Conservation (phyloP, 805 yeast genomes). For the Candida pini region DNA sequence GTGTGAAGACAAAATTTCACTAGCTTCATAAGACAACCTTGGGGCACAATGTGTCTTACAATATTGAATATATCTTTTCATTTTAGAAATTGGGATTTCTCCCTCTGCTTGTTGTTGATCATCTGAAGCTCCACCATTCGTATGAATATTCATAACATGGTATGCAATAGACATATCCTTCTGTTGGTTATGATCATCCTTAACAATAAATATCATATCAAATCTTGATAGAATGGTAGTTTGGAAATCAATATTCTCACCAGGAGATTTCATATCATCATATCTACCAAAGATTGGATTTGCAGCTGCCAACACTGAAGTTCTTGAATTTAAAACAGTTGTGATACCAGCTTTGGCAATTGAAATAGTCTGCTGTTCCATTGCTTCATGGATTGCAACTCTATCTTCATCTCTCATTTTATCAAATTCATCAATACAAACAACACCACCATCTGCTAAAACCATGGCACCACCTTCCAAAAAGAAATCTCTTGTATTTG, state of each 20-base stretch:
- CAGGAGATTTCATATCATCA: conserved; percentile 93
- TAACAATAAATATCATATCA: conserved; percentile 96
- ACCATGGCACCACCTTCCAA: conserved; percentile 99
- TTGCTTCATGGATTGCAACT: conserved; percentile 98
- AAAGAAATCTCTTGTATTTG: conserved; percentile 82
- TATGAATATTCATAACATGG: conserved; percentile 93
- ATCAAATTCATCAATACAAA: conserved; percentile 98
- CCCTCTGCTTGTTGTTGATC: conserved; percentile 60
- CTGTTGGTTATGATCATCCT: conserved; percentile 85
- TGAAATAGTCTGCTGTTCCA: conserved; percentile 99
- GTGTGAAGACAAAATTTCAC: conserved; percentile 85
- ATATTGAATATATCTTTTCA: conserved; percentile 90
- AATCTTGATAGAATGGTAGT: conserved; percentile 95
- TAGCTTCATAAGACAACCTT: conserved; percentile 78
- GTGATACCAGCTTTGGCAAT: conserved; percentile 99
- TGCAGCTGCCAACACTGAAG: conserved; percentile 96
- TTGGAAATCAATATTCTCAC: conserved; percentile 97
- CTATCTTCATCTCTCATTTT: conserved; percentile 99
- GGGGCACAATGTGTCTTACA: conserved; percentile 93
- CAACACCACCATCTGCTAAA: conserved; percentile 98
- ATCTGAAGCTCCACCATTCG: conserved; percentile 53
- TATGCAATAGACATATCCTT: conserved; percentile 87
- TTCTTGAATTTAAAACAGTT: conserved; percentile 91
- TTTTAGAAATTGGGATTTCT: conserved; percentile 82
- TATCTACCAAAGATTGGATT: conserved; percentile 96